Evolutionary conservation across 2,329 filamentous ascomycete genomes (phyloP).

Genomic region (Colletotrichum sublineola): DNA sequence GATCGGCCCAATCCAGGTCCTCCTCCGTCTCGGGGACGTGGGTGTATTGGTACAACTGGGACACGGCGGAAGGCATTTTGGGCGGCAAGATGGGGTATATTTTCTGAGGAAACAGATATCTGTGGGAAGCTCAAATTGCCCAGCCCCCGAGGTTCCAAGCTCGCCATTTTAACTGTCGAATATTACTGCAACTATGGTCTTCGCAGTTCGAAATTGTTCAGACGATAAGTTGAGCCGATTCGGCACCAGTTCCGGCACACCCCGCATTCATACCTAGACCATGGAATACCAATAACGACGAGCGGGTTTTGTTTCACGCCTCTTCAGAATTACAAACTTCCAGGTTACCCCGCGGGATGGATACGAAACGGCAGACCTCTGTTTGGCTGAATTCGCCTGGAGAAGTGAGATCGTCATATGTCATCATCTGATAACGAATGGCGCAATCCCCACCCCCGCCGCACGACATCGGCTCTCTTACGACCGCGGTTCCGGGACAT

Average conservation of each 20-base stretch:
- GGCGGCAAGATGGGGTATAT: slow-evolving; percentile 19
- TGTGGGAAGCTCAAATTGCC: not conserved
- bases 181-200: slow-evolving; percentile 14
- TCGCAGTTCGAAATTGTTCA: slow-evolving; percentile 5
- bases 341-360: slow-evolving; percentile 31
- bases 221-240: not conserved
- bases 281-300: slow-evolving; percentile 21
- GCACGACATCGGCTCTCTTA: slow-evolving; percentile 5
- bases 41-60: slow-evolving; percentile 50
- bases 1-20: slow-evolving; percentile 54
- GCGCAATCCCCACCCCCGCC: slow-evolving; percentile 37
- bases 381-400: slow-evolving; percentile 23
- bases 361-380: not conserved
- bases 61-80: slow-evolving; percentile 51
- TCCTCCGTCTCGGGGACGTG: slow-evolving; percentile 55
- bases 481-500: not conserved
- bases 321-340: slow-evolving; percentile 9
- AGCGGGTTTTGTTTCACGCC: slow-evolving; percentile 24
- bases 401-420: slow-evolving; percentile 29
- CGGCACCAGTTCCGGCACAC: not conserved
- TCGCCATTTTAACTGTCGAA: slow-evolving; percentile 35
- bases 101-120: slow-evolving; percentile 5
- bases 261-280: not conserved
- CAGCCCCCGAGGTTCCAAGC: slow-evolving; percentile 27
- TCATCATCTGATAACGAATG: slow-evolving; percentile 43